Base-by-base conservation (phyloP, 2,329 filamentous ascomycete genomes). In the Ophioceras dolichostomum region DNA sequence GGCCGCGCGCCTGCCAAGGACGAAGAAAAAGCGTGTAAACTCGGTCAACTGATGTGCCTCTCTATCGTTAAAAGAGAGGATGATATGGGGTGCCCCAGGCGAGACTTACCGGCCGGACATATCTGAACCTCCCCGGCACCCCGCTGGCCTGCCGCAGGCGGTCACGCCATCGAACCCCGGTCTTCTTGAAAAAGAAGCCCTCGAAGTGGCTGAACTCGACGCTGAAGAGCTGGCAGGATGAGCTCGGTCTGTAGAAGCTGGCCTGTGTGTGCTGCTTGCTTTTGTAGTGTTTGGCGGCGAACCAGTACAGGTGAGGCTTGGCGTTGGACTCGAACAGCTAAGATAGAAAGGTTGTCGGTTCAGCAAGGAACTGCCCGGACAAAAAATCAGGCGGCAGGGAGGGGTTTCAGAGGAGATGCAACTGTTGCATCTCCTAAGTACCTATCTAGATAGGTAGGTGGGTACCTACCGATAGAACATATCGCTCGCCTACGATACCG, bases 271-370 rank as follows among this genome's bases (percentile, higher is more conserved):
- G 57, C 6, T 56, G 53, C 6, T 55, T 61, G 38, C 56, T 60
- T 37, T 62, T 61, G 47, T 61, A 63, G 45, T 61, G 63, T 38
- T 71, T 72, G 33, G 65, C 67, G 7, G 70, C 70, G 32, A 74
- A 71, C 45, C 67, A 70, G 57, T 84, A 87, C 0, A 71, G 66
- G 41, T 60, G 62, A 0, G 79, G 79, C 12, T 59, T 56, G 10
- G 66, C 59, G 41, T 73, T 65, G 5, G 77, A 80, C 53, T 85
- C 74, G 59, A 76, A 83, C 36, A 88, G 64, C 79, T 86, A 43
- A n/a, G 22, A 19, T n/a, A 32, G 13, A 28, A 28, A 2, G 27
- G 30, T 28, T 21, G 22, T 29, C 17, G n/a, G 9, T 22, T 18
- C 13, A 14, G 19, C 24, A 13, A 18, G n/a, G 16, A 34, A 41